Percentiles rank a stretch among this genome's conserved stretches.
Evolutionary conservation across 129 eudicot genomes (phyloP).

Genomic region (Ambrosia trifida): DNA sequence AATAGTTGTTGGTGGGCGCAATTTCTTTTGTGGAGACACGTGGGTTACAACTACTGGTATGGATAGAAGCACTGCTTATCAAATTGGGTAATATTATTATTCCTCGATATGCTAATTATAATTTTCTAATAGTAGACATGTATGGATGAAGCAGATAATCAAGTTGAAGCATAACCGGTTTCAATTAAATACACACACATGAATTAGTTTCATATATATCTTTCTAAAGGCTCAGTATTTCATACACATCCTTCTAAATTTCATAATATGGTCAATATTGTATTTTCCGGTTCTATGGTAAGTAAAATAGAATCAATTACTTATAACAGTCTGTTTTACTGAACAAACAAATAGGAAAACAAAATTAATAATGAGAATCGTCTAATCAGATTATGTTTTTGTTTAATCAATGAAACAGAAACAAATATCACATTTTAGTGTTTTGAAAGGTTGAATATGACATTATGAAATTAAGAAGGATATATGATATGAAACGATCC

Average conservation of each 20-base stretch:
- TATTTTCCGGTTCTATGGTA: not conserved
- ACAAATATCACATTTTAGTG: not conserved
- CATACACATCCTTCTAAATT: not conserved
- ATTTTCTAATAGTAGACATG: not conserved
- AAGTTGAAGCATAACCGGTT: not conserved
- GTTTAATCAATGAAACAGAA: not conserved
- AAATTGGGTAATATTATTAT: conserved; percentile 65
- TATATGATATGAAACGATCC: not conserved
- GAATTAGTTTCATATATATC: not conserved
- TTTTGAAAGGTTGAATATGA: conserved; percentile 2
- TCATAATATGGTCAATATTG: not conserved
- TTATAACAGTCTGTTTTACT: not conserved
- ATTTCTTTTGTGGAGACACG: conserved; percentile 95
- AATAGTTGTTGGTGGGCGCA: conserved; percentile 95
- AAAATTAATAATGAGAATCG: not conserved
- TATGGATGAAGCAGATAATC: not conserved
- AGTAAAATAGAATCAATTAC: not conserved
- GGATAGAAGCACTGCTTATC: conserved; percentile 91
- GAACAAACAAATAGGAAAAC: conserved; percentile 1
- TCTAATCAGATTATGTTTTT: not conserved
- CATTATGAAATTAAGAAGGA: not conserved
- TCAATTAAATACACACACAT: not conserved
- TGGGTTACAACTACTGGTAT: conserved; percentile 82
- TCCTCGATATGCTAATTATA: not conserved
- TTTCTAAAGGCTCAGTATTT: not conserved